Evolutionary conservation across 306 rosid genomes (phyloP), one percentile per base, ranked within the genome.

Genomic region (Macrotyloma uniflorum): DNA sequence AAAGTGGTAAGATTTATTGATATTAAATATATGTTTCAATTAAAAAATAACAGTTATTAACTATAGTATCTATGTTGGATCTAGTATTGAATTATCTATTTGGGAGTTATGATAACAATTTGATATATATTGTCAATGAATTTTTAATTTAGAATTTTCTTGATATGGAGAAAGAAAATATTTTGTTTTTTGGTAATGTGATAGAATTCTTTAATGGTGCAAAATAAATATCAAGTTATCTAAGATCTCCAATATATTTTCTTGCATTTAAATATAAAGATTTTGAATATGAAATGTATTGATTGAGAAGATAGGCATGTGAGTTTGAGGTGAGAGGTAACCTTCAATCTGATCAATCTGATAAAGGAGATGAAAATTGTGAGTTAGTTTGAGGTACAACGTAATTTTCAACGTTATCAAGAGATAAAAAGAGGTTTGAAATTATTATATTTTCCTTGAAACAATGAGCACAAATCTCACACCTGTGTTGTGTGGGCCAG

Each of bases 311-410:
- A 74, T 16, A 53, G 19, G n/a, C 74, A 7, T 4, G 19, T 8
- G 24, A 20, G 14, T 59, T 68, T 79, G 73, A 74, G 87, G 81
- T 74, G 70, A 61, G 78, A 43, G 81, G 81, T 78, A 72, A 65
- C 67, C n/a, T 78, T 72, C 79, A 77, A 55, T 59, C 66, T 35
- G 51, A 57, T 72, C 79, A 77, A 55, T 59, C 66, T 35, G 51
- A 57, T 36, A 38, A 33, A 23, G 77, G 51, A 24, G 67, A 16
- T 59, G 78, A 74, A 73, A 74, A 26, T 33, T 50, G 49, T 83
- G 73, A 49, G 47, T 57, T 20, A 15, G 43, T 59, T 76, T 73
- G 53, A 78, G 80, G 77, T 79, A 13, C 65, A 69, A 58, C 16
- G 83, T 83, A 46, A 28, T 30, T 2, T 79, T 79, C 83, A 83